Percentiles rank a stretch among this genome's conserved stretches.
These are phyloP conservation scores for Trichoderma sp. DNA, from an alignment of 2,329 filamentous ascomycete species.

Conservation along the genomic window DNA sequence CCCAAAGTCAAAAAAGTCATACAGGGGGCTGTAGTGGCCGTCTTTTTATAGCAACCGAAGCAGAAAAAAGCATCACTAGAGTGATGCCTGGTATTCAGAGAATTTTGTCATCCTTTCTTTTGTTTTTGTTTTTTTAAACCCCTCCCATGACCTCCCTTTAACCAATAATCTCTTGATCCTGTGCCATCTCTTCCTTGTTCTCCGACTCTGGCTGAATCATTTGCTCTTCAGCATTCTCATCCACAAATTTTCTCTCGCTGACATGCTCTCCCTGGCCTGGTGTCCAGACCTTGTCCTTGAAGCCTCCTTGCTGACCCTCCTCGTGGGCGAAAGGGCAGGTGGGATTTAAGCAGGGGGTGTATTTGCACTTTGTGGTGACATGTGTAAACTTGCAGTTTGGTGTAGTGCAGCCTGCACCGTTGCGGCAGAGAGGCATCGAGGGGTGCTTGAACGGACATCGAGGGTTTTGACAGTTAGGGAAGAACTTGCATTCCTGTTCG, in stretches of 20 bases:
- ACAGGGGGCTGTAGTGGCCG: background rate
- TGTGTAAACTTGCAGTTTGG: slow-evolving; percentile 89
- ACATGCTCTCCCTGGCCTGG: slow-evolving; percentile 67
- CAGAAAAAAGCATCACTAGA: background rate
- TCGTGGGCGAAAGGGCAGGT: slow-evolving; percentile 86
- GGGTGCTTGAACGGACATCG: slow-evolving; percentile 89
- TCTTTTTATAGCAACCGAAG: slow-evolving; percentile 6
- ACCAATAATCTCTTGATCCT: slow-evolving; percentile 43
- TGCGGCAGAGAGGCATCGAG: slow-evolving; percentile 81
- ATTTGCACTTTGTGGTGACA: slow-evolving; percentile 80
- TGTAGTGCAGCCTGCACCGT: slow-evolving; percentile 83
- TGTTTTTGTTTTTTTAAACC: background rate
- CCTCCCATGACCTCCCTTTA: slow-evolving; percentile 27
- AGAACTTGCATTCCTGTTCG: slow-evolving; percentile 88
- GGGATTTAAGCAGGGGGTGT: slow-evolving; percentile 88
- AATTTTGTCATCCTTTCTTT: slow-evolving; percentile 10
- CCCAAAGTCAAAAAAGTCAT: slow-evolving; percentile 11
- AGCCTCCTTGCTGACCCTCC: slow-evolving; percentile 83
- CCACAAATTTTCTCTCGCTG: slow-evolving; percentile 85
- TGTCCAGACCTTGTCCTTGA: slow-evolving; percentile 90
- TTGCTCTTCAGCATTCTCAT: slow-evolving; percentile 69
- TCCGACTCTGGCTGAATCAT: slow-evolving; percentile 63
- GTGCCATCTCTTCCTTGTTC: slow-evolving; percentile 43
- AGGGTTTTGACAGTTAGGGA: slow-evolving; percentile 85
- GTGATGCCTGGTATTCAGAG: slow-evolving; percentile 23